phyloP scores from a whole-genome alignment of 2,329 filamentous ascomycete genomes.

The Trichoderma breve region DNA sequence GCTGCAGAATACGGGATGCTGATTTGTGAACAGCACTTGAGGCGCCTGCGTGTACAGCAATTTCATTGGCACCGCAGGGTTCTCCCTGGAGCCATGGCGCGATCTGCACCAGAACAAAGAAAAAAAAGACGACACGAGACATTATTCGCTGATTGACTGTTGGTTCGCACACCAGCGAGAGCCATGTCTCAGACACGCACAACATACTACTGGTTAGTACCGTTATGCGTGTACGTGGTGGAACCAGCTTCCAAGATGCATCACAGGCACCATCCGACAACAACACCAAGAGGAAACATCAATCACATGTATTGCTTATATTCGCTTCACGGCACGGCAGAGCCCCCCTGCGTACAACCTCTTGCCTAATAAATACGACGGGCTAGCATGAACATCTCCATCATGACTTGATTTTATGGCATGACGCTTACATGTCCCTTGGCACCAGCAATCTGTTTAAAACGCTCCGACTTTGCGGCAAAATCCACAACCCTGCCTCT shows the following conservation, averaged over 20 bases:
- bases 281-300: no score
- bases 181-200: background rate
- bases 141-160: background rate
- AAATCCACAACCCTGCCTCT: slow-evolving; percentile 4
- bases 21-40: background rate
- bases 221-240: background rate
- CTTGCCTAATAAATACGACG: background rate
- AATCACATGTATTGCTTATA: background rate
- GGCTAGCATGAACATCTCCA: background rate
- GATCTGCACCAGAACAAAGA: background rate
- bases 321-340: background rate
- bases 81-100: background rate
- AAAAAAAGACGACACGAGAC: background rate
- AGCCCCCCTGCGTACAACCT: background rate
- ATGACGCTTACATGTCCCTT: background rate
- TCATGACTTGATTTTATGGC: background rate
- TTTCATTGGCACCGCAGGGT: background rate
- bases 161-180: background rate
- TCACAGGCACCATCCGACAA: background rate
- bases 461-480: background rate
- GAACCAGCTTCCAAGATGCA: background rate
- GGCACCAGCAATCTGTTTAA: background rate
- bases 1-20: background rate
- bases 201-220: background rate
- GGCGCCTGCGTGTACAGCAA: background rate